A percentile compares a stretch with the other conserved stretches of the same genome.
These are phyloP conservation scores for Metschnikowia gelsemii DNA, from an alignment of 805 yeast species.

Conservation along the genomic window DNA sequence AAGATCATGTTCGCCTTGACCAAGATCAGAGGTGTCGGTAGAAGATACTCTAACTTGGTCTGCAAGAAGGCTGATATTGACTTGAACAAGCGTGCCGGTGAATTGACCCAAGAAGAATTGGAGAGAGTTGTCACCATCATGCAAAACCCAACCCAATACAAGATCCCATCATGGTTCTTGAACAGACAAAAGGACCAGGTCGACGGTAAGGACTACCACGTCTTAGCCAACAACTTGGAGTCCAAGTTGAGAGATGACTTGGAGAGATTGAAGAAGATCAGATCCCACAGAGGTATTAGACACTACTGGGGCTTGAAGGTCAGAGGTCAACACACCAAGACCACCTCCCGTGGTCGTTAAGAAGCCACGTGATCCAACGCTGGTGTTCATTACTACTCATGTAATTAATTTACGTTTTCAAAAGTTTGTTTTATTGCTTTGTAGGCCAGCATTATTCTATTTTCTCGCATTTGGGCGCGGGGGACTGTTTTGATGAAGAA, in stretches of 20 bases:
- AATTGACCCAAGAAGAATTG: slow-evolving; percentile 99
- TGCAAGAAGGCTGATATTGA: slow-evolving; percentile 99
- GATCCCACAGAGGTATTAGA: slow-evolving; percentile 99
- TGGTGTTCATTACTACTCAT: slow-evolving; percentile 16
- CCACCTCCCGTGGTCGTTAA: slow-evolving; percentile 92
- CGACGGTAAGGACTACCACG: slow-evolving; percentile 99
- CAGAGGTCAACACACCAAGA: slow-evolving; percentile 99
- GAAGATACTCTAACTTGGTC: slow-evolving; percentile 99
- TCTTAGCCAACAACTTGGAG: slow-evolving; percentile 98
- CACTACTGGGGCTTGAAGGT: slow-evolving; percentile 99
- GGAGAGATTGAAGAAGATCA: slow-evolving; percentile 99
- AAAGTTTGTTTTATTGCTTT: background rate
- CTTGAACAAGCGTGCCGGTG: slow-evolving; percentile 99
- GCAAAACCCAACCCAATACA: slow-evolving; percentile 99
- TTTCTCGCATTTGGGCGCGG: too few relatives aligned
- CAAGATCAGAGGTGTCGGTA: slow-evolving; percentile 99
- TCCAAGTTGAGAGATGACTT: slow-evolving; percentile 99
- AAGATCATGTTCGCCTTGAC: slow-evolving; percentile 99
- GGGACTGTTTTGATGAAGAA: too few relatives aligned
- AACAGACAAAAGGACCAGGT: slow-evolving; percentile 93
- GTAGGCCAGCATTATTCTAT: too few relatives aligned
- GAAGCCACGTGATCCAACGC: slow-evolving; percentile 3
- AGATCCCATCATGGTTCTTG: slow-evolving; percentile 99
- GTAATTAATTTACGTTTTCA: slow-evolving; percentile 24
- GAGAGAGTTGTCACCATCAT: slow-evolving; percentile 99